phyloP scores from a whole-genome alignment of 139 green algal species.

The Chlamydomonas applanata region DNA sequence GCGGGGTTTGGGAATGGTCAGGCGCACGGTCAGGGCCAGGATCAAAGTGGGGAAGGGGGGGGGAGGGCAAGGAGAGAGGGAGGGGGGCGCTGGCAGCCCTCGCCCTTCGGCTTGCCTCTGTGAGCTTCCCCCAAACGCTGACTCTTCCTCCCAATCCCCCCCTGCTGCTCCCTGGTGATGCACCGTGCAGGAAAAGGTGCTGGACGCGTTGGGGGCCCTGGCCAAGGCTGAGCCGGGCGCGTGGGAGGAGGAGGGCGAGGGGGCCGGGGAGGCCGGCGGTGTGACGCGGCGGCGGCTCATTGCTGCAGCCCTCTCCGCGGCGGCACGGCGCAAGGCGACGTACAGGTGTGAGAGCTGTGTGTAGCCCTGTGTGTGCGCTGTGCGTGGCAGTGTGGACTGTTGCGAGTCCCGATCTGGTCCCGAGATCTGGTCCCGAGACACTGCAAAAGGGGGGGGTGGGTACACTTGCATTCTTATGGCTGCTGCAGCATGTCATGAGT shows the following conservation, averaged over 20 bases:
- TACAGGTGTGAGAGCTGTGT: conserved; percentile 5
- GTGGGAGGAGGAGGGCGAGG: conserved; percentile 3
- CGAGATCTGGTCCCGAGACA: too few species aligned
- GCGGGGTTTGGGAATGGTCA: too few species aligned
- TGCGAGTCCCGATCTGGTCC: too few species aligned
- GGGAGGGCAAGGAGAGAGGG: not conserved
- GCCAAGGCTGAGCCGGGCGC: conserved; percentile 22
- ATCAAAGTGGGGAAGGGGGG: not conserved
- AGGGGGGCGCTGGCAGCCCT: too few species aligned
- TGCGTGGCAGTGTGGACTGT: not conserved
- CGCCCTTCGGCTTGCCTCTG: too few species aligned
- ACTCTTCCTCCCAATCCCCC: too few species aligned
- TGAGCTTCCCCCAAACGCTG: too few species aligned
- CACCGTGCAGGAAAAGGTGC: conserved; percentile 52
- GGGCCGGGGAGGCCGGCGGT: not conserved
- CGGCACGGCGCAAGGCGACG: conserved; percentile 17
- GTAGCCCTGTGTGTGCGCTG: not conserved
- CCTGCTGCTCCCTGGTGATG: conserved; percentile 6
- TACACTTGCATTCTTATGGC: too few species aligned
- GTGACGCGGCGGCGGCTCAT: not conserved
- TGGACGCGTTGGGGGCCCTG: conserved; percentile 55
- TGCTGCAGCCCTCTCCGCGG: conserved; percentile 17
- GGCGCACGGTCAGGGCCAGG: not conserved
- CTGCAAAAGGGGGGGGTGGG: too few species aligned
- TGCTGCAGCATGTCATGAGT: too few species aligned